Conservation (phyloP, 441 rosid genomes). For the Syzygium syzygioides region DNA sequence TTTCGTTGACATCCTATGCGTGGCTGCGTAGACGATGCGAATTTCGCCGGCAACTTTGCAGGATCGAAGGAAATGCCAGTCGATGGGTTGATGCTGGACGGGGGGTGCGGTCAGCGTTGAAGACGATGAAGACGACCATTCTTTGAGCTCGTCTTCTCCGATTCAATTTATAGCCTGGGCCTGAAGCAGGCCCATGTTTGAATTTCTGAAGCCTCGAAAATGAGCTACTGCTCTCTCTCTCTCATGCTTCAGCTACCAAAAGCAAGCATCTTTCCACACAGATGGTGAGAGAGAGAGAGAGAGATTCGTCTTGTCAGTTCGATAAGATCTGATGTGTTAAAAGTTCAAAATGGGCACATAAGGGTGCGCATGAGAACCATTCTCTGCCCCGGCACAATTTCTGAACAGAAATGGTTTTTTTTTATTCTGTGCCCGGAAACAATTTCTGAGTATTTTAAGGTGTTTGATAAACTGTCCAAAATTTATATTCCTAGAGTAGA, state of each 20-base stretch:
- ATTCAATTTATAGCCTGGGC: not conserved
- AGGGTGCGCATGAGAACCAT: too few species aligned
- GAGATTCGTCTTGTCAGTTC: not conserved
- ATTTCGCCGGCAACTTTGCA: not conserved
- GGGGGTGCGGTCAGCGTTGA: not conserved
- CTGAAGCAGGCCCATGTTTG: not conserved
- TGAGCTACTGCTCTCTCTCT: not conserved
- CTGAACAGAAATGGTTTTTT: too few species aligned
- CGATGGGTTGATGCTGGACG: not conserved
- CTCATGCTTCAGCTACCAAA: not conserved
- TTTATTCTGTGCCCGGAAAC: too few species aligned
- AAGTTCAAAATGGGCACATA: not conserved
- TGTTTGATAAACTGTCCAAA: too few species aligned
- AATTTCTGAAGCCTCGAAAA: not conserved
- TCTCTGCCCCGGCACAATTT: too few species aligned
- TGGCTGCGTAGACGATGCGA: not conserved
- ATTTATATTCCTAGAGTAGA: too few species aligned
- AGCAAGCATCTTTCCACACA: not conserved
- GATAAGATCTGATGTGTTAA: not conserved
- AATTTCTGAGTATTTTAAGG: too few species aligned
- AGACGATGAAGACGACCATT: not conserved
- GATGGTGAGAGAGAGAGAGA: not conserved
- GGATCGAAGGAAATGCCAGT: not conserved
- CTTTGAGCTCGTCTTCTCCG: not conserved
- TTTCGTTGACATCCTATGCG: slow-evolving; percentile 45